Base-by-base conservation (phyloP, 768 basidiomycete genomes). In the Brasilioporus rufonigricans region DNA sequence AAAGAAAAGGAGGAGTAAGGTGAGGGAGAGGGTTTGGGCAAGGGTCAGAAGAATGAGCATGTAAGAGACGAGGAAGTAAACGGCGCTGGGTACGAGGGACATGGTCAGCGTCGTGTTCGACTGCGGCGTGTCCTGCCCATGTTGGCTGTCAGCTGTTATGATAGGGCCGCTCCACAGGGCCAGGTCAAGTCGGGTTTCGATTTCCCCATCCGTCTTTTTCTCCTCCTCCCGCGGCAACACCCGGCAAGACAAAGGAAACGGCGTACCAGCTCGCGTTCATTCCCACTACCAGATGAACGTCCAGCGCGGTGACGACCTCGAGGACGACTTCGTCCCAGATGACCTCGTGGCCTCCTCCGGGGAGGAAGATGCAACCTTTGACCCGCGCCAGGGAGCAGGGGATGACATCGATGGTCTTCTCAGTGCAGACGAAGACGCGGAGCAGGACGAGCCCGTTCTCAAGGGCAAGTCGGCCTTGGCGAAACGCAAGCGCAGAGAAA, bases 241-340 rank as follows among this genome's bases (percentile, higher is more conserved):
- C n/a, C n/a, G n/a, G n/a, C n/a, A n/a, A n/a, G n/a, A n/a, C n/a
- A n/a, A n/a, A n/a, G n/a, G n/a, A n/a, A n/a, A n/a, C n/a, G n/a
- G n/a, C 44, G 31, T 32, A 6, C 11, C 10, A 32, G 19, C 19
- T 31, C n/a, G 19, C 4, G 18, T 4, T 11, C 18, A 21, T 31
- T 14, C 5, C 44, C 10, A 14, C 43, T 18, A 3, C 33, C 21
- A 24, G 53, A 66, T 68, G 61, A 71, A 65, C 63, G 63, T 55
- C 43, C 70, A 74, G 71, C 77, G 76, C 57, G 85, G 86, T 40
- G 89, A 94, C 76, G 91, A 91, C 76, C 77, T 94, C 19, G 89
- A 89, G 45, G 92, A 93, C 68, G 87, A 92, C 59, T 91, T 87
- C 65, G 75, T 87, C 48, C 79, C 79, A 31, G 86, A 93, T 57